A percentile compares a stretch with the other conserved stretches of the same genome.
phyloP scores from a whole-genome alignment of 208 protist species.

The Leptomonas pyrrhocoris region DNA sequence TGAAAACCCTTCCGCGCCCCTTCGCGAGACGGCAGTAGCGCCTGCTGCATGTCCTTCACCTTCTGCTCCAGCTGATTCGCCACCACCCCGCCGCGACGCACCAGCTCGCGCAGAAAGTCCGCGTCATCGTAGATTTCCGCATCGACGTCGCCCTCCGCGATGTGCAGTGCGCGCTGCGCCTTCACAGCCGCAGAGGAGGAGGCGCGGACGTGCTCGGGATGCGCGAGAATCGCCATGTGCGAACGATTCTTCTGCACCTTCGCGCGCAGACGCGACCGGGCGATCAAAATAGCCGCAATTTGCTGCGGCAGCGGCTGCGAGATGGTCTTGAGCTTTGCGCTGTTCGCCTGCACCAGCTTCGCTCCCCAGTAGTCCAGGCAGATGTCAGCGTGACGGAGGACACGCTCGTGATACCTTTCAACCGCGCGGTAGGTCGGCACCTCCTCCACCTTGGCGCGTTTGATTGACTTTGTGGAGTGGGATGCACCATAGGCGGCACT shows the following conservation, averaged over 20 bases:
- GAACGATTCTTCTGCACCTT: conserved; percentile 80
- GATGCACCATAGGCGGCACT: not conserved
- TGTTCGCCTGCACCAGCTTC: conserved; percentile 68
- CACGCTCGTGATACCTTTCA: conserved; percentile 46
- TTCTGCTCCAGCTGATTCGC: conserved; percentile 67
- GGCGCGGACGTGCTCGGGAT: conserved; percentile 67
- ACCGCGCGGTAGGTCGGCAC: conserved; percentile 24
- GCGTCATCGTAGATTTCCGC: conserved; percentile 83
- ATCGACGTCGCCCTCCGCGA: conserved; percentile 82
- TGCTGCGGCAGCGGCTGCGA: conserved; percentile 78
- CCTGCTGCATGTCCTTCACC: conserved; percentile 43
- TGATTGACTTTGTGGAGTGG: not conserved
- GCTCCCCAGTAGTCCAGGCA: conserved; percentile 79
- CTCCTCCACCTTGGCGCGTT: conserved; percentile 9
- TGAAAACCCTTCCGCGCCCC: conserved; percentile 74
- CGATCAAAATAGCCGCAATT: conserved; percentile 72
- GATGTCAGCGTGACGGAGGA: conserved; percentile 46
- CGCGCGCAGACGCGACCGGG: conserved; percentile 55
- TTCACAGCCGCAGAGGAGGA: conserved; percentile 38
- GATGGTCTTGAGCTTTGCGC: conserved; percentile 65
- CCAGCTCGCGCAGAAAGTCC: conserved; percentile 82
- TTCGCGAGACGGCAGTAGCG: conserved; percentile 35
- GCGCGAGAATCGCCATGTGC: conserved; percentile 69
- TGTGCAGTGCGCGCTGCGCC: conserved; percentile 60
- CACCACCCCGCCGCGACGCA: conserved; percentile 63